Conservation (phyloP, 1,284 basidiomycete genomes). For the Naganishia sp. region DNA sequence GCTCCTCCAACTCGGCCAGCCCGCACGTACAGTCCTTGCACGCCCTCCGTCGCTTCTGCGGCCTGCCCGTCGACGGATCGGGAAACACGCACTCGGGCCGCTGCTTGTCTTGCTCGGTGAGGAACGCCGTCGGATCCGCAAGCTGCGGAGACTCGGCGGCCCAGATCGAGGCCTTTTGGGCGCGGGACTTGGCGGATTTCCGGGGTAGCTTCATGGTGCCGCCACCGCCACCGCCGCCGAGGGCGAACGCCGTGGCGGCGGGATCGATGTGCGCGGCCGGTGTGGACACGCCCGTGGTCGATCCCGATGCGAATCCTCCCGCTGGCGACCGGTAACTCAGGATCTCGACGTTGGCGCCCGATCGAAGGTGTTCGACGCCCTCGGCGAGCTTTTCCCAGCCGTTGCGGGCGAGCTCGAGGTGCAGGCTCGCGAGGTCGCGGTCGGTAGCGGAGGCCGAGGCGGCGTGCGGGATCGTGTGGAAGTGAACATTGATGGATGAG, state of each 20-base stretch:
- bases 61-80: constrained; percentile 46
- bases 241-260: constrained; percentile 28
- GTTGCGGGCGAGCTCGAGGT: constrained; percentile 28
- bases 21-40: constrained; percentile 95
- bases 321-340: constrained; percentile 36
- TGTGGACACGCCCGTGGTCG: constrained; percentile 42
- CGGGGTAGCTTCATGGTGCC: constrained; percentile 48
- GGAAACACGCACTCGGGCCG: constrained; percentile 55
- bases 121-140: constrained; percentile 55
- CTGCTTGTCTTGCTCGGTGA: constrained; percentile 57
- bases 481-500: constrained; percentile 47
- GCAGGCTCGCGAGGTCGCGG: constrained; percentile 35
- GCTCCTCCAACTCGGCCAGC: constrained; percentile 83
- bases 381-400: constrained; percentile 26
- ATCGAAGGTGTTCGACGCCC: constrained; percentile 8
- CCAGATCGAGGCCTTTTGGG: constrained; percentile 53
- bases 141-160: constrained; percentile 48
- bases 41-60: constrained; percentile 58
- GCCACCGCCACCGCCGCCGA: constrained; percentile 11
- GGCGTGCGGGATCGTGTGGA: constrained; percentile 40
- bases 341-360: constrained; percentile 10
- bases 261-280: constrained; percentile 35
- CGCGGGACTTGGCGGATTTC: constrained; percentile 40
- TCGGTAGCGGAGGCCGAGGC: constrained; percentile 22
- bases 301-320: constrained; percentile 35